Evolutionary conservation across 2,329 filamentous ascomycete species (phyloP), one percentile per base, ranked within the genome.

Genomic region (Aureobasidium mangrovei): DNA sequence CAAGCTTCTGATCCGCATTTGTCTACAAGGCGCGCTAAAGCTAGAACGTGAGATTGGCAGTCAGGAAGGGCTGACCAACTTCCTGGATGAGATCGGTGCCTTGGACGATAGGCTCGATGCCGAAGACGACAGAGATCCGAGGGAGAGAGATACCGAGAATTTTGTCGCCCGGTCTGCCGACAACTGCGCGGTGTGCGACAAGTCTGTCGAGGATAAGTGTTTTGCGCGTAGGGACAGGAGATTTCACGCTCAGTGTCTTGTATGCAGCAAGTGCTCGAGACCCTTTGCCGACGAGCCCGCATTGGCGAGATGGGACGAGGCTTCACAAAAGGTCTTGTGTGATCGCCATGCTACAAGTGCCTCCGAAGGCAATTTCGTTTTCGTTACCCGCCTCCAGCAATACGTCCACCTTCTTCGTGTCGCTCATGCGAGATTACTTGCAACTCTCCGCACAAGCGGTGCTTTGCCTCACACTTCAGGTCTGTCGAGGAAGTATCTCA

Each of bases 1-100:
- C 53, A 98, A 98, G 70, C 85, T 98, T 33, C 81, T 98, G 57
- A 98, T 98, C 63, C 84, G 93, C 47, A 98, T 98, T 62, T 96
- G 93, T 66, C 79, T 98, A 29, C 94, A 97, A 67, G 93, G 91
- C 32, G 86, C 93, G 5, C 75, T 98, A 44, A 91, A 90, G 64
- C 80, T 97, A 38, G 93, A 98, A 70, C 84, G 89, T 55, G 91
- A 97, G 64, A 84, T 84, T 46, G 77, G 79, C 51, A 85, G 79
- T 29, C 77, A 86, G 1, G 84, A 86, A 59, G 89, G 88, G 8
- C 74, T 98, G 27, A 85, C 88, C 63, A 78, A 80, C 52, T 96
- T 98, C 68, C 77, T 98, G 43, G 82, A 88, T 54, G 86, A 93
- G 61, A 80, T 98, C 51, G 83, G 83, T 62, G 83, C 90, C 61